phyloP scores from a whole-genome alignment of 208 protist species.

The Leishmania mexicana region DNA sequence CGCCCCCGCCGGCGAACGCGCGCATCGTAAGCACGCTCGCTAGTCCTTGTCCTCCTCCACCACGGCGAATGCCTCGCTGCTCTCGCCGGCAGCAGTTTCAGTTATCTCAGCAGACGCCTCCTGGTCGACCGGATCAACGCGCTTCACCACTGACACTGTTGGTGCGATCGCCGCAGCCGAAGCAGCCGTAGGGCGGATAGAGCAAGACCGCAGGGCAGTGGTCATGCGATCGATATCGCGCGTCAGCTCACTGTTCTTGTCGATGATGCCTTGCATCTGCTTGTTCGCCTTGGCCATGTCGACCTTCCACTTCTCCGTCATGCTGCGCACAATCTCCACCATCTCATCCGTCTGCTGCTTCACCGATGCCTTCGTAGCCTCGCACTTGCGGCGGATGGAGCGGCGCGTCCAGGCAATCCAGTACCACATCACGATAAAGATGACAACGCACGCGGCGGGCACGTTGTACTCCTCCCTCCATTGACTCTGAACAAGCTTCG shows the following conservation, averaged over 20 bases:
- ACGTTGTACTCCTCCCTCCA: constrained; percentile 80
- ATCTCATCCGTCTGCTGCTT: constrained; percentile 69
- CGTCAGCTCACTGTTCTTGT: constrained; percentile 84
- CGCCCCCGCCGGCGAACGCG: background rate
- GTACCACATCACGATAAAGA: constrained; percentile 75
- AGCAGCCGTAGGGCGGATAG: constrained; percentile 33
- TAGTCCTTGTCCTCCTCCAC: background rate
- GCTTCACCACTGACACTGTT: constrained; percentile 9
- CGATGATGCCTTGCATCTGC: constrained; percentile 79
- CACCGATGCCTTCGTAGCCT: constrained; percentile 37
- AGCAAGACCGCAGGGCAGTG: constrained; percentile 73
- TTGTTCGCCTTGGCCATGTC: constrained; percentile 62
- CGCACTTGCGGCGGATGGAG: constrained; percentile 61
- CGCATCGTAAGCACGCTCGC: background rate
- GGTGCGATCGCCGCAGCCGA: background rate
- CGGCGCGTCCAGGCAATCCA: constrained; percentile 68
- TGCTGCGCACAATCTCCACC: constrained; percentile 46
- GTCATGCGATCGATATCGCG: constrained; percentile 85
- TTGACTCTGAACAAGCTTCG: constrained; percentile 56
- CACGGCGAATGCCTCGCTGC: background rate
- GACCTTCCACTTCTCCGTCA: constrained; percentile 61
- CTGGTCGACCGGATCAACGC: background rate
- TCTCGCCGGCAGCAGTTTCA: background rate
- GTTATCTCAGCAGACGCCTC: background rate
- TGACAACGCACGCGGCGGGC: constrained; percentile 49